A percentile compares a stretch with the other conserved stretches of the same genome.
Conservation (phyloP, 78 protist genomes). For the Dictyostelium citrinum region DNA sequence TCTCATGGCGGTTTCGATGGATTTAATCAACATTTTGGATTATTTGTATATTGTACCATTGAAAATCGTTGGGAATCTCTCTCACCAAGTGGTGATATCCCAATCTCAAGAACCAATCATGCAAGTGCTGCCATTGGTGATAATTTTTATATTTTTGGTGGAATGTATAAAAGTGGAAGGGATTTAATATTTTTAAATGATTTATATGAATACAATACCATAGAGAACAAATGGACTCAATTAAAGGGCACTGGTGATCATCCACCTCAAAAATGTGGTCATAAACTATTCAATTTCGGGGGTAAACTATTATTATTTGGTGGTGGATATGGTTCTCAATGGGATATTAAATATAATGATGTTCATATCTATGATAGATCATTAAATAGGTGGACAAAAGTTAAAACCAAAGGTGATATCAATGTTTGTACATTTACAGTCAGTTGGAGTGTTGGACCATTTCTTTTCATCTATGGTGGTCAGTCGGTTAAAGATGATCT, state of each 20-base stretch:
- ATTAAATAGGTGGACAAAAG: conserved; percentile 42
- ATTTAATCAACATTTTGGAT: conserved; percentile 32
- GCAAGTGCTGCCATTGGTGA: conserved; percentile 40
- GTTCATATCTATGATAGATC: conserved; percentile 61
- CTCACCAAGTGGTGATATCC: neutral
- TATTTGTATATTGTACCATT: conserved; percentile 17
- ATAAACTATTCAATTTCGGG: conserved; percentile 33
- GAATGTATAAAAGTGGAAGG: conserved; percentile 21
- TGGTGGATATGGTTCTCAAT: conserved; percentile 58
- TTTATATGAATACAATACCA: neutral
- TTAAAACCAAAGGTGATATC: conserved; percentile 24
- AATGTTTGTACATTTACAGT: conserved; percentile 66
- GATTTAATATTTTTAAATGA: conserved; percentile 60
- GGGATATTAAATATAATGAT: conserved; percentile 75
- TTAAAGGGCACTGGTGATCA: conserved; percentile 31
- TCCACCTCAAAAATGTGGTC: conserved; percentile 77
- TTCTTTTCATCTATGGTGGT: conserved; percentile 77
- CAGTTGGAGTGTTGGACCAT: conserved; percentile 22
- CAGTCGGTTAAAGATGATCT: conserved; percentile 17
- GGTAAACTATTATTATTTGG: conserved; percentile 64
- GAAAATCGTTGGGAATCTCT: conserved; percentile 16
- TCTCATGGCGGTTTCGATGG: conserved; percentile 77
- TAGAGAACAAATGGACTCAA: neutral
- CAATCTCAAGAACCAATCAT: conserved; percentile 55
- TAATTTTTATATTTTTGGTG: conserved; percentile 64